phyloP scores from a whole-genome alignment of 345 rosid species.

The Litchi chinensis region DNA sequence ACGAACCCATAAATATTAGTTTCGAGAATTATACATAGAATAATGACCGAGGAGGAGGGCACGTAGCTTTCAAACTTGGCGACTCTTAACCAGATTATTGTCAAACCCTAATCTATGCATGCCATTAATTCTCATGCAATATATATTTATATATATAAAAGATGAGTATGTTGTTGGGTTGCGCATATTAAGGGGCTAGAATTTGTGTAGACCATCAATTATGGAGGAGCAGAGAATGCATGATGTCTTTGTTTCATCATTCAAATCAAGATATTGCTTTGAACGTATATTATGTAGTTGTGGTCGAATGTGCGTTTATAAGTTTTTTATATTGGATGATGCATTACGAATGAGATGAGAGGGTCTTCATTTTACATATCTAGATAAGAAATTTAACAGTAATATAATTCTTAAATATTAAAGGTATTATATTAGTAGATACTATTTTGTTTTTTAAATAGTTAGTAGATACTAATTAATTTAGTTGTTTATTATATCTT shows the following conservation, averaged over 20 bases:
- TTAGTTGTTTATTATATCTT: too few relatives aligned
- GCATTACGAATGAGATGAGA: too few relatives aligned
- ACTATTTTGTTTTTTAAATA: too few relatives aligned
- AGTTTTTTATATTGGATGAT: too few relatives aligned
- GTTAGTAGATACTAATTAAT: too few relatives aligned
- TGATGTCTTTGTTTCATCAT: neutral
- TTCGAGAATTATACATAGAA: neutral
- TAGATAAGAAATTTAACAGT: neutral
- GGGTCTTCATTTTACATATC: too few relatives aligned
- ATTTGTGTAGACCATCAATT: neutral
- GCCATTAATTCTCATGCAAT: neutral
- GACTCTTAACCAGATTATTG: neutral
- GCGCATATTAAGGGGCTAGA: neutral
- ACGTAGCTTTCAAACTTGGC: conserved; percentile 10
- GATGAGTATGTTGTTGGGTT: neutral
- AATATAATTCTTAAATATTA: neutral
- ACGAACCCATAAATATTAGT: neutral
- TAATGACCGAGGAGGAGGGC: neutral
- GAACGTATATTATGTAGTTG: neutral
- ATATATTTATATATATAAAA: too few relatives aligned
- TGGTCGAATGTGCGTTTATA: neutral
- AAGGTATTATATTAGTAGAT: too few relatives aligned
- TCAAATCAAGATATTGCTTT: neutral
- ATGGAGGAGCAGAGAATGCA: neutral
- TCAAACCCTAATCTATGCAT: neutral